Percentiles rank a stretch among this genome's conserved stretches.
phyloP scores from a whole-genome alignment of 1,139 yeast species.

The Saccharomyces hybrid region DNA sequence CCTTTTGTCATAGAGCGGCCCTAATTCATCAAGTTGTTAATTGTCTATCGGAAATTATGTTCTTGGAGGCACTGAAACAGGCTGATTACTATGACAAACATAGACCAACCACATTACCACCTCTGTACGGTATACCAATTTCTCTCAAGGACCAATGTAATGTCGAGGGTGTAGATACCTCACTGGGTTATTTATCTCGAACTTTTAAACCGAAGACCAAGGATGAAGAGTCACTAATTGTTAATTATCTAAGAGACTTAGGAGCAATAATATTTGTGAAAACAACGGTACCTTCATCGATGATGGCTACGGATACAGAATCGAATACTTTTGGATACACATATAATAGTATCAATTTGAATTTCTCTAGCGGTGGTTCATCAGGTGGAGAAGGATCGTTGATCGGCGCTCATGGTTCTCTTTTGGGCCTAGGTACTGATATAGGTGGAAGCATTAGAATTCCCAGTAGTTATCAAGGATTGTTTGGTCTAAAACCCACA shows the following conservation, averaged over 20 bases:
- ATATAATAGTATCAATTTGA: slow-evolving; percentile 40
- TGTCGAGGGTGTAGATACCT: slow-evolving; percentile 40
- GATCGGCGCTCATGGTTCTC: slow-evolving; percentile 42
- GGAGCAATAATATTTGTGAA: slow-evolving; percentile 54
- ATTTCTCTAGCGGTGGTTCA: slow-evolving; percentile 48
- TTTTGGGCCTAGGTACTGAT: slow-evolving; percentile 54
- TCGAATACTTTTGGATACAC: slow-evolving; percentile 45
- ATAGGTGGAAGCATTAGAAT: slow-evolving; percentile 57
- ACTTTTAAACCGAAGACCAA: slow-evolving; percentile 31
- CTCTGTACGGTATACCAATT: slow-evolving; percentile 63
- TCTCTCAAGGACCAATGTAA: slow-evolving; percentile 50
- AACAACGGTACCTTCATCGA: slow-evolving; percentile 53
- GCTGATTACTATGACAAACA: slow-evolving; percentile 43
- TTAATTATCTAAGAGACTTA: slow-evolving; percentile 36
- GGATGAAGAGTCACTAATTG: slow-evolving; percentile 37
- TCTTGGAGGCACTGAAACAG: slow-evolving; percentile 35
- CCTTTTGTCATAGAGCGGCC: slow-evolving; percentile 52
- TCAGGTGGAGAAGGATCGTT: slow-evolving; percentile 60
- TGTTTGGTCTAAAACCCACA: slow-evolving; percentile 49
- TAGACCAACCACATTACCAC: slow-evolving; percentile 42
- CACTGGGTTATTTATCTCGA: slow-evolving; percentile 40
- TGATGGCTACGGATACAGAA: slow-evolving; percentile 46
- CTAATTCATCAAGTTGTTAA: slow-evolving; percentile 51
- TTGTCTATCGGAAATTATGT: slow-evolving; percentile 40
- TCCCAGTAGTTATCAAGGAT: slow-evolving; percentile 49